Evolutionary conservation across 1,139 yeast species (phyloP), one percentile per base, ranked within the genome.

Genomic region (Suhomyces bokatorum): DNA sequence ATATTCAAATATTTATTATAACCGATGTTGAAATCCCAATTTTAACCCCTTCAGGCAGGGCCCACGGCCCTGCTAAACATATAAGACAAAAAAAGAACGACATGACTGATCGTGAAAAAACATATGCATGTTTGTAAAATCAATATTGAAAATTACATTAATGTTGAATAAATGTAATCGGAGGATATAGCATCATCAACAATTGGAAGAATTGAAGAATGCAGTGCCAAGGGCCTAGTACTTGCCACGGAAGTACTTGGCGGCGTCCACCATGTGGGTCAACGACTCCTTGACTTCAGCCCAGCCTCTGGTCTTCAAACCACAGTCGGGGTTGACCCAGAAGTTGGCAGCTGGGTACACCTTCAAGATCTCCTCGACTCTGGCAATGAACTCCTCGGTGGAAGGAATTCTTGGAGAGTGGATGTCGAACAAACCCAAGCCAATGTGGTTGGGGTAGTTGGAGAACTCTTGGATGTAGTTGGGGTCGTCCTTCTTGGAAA

Each of bases 281-380:
- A 93, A 86, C 55, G 91, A 85, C 63, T 81, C 85, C 63, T 64
- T 77, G 63, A 89, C 87, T 80, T 88, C 96, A 57, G 85, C 85
- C 96, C 96, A 87, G 59, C 91, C 93, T 81, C 96, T 86, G 70
- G 96, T 88, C 87, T 91, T 91, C 75, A 91, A 83, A 84, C 99
- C 99, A 85, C 99, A 93, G 80, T 93, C 99, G 67, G 99, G 99
- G 95, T 93, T 93, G 67, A 93, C 95, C 98, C 98, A 93, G 84
- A 93, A 87, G 77, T 91, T 91, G 71, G 87, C 87, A 67, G 95
- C 95, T 70, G 97, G 97, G 82, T 91, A 93, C 54, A 87, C 95
- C 79, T 90, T 89, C 75, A 93, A 80, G 80, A 93, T 91, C 70
- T 89, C 95, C 66, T 83, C 84, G 67, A 93, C 88, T 80, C 97